Evolutionary conservation across 352 stramenopile genomes (phyloP).

Genomic region (Globisporangium spinosum): DNA sequence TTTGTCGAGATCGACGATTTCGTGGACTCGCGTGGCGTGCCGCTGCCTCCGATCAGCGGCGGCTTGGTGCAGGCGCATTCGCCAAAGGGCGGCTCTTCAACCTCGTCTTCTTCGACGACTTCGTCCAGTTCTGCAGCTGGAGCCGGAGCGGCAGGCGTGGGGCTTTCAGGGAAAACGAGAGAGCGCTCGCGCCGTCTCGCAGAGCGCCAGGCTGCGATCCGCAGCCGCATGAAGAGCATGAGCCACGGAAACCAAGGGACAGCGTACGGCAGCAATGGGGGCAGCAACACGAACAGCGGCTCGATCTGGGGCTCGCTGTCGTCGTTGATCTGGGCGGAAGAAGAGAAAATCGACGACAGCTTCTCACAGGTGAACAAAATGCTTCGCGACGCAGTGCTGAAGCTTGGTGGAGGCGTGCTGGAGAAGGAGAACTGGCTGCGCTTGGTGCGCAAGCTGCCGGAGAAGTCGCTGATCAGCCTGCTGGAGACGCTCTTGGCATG

Average conservation of each 20-base stretch:
- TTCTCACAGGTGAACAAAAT: constrained; percentile 80
- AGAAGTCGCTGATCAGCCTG: constrained; percentile 55
- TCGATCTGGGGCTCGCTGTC: constrained; percentile 82
- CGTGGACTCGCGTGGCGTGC: constrained; percentile 77
- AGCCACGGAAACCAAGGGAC: constrained; percentile 48
- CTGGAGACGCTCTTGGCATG: constrained; percentile 75
- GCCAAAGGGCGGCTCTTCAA: constrained; percentile 26
- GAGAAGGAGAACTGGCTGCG: constrained; percentile 87
- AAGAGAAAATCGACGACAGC: constrained; percentile 75
- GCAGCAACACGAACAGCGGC: constrained; percentile 30
- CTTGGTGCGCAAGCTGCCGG: constrained; percentile 73
- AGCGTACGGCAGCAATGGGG: constrained; percentile 35
- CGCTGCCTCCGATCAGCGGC: constrained; percentile 70
- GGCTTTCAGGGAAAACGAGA: constrained; percentile 69
- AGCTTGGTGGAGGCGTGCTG: constrained; percentile 65
- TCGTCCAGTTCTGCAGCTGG: constrained; percentile 17
- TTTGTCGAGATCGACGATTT: constrained; percentile 90
- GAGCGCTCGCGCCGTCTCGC: constrained; percentile 75
- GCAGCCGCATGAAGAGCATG: constrained; percentile 80
- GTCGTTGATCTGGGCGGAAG: constrained; percentile 80
- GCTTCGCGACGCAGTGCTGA: constrained; percentile 67
- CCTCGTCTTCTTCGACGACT: constrained; percentile 23
- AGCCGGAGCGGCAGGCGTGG: constrained; percentile 22
- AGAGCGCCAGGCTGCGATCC: constrained; percentile 77
- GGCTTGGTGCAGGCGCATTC: constrained; percentile 23